Percentiles rank a stretch among this genome's conserved stretches.
Conservation (phyloP, 257 asterid species). For the Forsythia viridissima region DNA sequence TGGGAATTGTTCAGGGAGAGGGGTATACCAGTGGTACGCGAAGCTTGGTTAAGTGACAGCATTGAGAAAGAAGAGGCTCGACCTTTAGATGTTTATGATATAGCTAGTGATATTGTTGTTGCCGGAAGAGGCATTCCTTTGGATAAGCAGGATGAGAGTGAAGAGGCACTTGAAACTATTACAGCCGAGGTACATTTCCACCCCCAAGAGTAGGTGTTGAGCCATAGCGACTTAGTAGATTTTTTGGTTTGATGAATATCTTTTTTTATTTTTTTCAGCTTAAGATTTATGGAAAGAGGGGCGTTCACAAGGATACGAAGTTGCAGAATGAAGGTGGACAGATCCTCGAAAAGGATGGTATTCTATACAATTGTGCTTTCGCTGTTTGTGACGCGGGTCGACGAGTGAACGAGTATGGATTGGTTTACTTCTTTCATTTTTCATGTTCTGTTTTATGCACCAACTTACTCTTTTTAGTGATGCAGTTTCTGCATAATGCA, state of each 20-base stretch:
- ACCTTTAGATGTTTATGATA: slow-evolving; percentile 60
- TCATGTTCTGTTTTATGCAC: neutral
- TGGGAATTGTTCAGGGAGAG: slow-evolving; percentile 52
- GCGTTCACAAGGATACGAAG: slow-evolving; percentile 80
- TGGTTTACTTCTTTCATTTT: neutral
- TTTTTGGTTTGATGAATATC: neutral
- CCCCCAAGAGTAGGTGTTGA: neutral
- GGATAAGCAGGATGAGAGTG: slow-evolving; percentile 53
- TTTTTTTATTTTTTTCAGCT: slow-evolving; percentile 41
- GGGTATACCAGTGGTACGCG: slow-evolving; percentile 68
- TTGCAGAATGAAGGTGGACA: slow-evolving; percentile 69
- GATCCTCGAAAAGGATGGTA: slow-evolving; percentile 70
- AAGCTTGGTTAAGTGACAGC: slow-evolving; percentile 75
- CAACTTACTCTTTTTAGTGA: neutral
- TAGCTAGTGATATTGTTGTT: slow-evolving; percentile 57
- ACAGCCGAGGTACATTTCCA: slow-evolving; percentile 53
- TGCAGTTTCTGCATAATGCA: slow-evolving; percentile 63
- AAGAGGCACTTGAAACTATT: slow-evolving; percentile 67
- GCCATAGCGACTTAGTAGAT: neutral
- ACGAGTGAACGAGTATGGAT: slow-evolving; percentile 59
- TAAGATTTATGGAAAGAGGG: slow-evolving; percentile 79
- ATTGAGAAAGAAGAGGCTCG: slow-evolving; percentile 53
- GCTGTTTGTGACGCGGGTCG: slow-evolving; percentile 45
- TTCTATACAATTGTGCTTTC: slow-evolving; percentile 76
- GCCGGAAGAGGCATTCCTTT: slow-evolving; percentile 67